Conservation (phyloP, 1,139 yeast genomes). For the Ashbya aceris region DNA sequence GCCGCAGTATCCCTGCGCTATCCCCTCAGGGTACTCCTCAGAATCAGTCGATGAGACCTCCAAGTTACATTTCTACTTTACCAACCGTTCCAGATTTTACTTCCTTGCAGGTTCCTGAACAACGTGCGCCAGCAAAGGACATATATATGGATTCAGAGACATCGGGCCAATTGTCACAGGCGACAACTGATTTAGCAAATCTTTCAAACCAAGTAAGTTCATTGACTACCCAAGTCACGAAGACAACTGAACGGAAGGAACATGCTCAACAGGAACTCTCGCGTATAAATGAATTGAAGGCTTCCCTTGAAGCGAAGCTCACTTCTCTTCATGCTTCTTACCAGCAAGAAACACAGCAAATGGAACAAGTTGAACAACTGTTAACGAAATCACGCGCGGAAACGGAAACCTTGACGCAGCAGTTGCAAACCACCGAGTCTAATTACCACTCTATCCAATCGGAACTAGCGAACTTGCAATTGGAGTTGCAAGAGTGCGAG, state of each 20-base stretch:
- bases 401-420: slow-evolving; percentile 63
- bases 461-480: slow-evolving; percentile 54
- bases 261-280: slow-evolving; percentile 71
- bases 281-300: slow-evolving; percentile 51
- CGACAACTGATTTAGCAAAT: slow-evolving; percentile 81
- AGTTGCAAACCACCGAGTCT: slow-evolving; percentile 74
- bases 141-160: slow-evolving; percentile 49
- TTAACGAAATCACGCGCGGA: slow-evolving; percentile 56
- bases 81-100: slow-evolving; percentile 28
- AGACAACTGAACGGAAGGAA: slow-evolving; percentile 58
- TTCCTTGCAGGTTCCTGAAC: slow-evolving; percentile 9
- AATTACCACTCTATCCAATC: slow-evolving; percentile 63
- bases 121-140: slow-evolving; percentile 31
- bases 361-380: slow-evolving; percentile 55
- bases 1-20: not conserved
- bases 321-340: slow-evolving; percentile 58
- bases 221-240: slow-evolving; percentile 63
- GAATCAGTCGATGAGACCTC: slow-evolving; percentile 8
- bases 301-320: slow-evolving; percentile 64
- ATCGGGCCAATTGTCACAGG: slow-evolving; percentile 62
- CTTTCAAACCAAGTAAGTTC: slow-evolving; percentile 78
- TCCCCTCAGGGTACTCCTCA: slow-evolving; percentile 15
- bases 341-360: slow-evolving; percentile 71
- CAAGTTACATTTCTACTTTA: slow-evolving; percentile 15
- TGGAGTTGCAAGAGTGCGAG: slow-evolving; percentile 54